phyloP scores from a whole-genome alignment of 2,329 filamentous ascomycete species.

The Kalaharituber pfeilii region DNA sequence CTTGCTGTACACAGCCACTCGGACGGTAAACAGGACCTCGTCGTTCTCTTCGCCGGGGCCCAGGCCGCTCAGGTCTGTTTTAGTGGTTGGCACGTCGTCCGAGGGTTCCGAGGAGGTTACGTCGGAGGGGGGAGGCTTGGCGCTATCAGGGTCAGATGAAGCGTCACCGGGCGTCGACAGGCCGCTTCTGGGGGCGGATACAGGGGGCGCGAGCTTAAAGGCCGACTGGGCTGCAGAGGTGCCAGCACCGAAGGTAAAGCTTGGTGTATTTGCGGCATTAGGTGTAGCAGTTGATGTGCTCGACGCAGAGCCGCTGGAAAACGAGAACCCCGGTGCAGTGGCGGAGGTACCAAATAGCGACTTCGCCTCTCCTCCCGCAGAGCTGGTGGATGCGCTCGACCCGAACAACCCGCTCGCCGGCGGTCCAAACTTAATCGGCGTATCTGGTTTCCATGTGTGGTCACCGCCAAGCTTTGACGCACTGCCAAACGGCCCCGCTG shows the following conservation, averaged over 20 bases:
- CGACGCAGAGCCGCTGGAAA: neutral
- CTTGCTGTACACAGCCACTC: slow-evolving; percentile 20
- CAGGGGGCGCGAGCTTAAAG: neutral
- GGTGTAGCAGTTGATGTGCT: neutral
- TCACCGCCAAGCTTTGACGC: slow-evolving; percentile 8
- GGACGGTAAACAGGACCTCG: slow-evolving; percentile 18
- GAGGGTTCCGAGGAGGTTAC: slow-evolving; percentile 15
- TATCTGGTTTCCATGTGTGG: slow-evolving; percentile 20
- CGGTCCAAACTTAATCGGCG: slow-evolving; percentile 16
- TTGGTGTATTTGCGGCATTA: neutral
- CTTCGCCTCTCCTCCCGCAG: slow-evolving; percentile 2
- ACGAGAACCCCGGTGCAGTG: slow-evolving; percentile 6
- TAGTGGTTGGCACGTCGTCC: slow-evolving; percentile 10
- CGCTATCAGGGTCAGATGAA: slow-evolving; percentile 13
- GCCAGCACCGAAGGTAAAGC: neutral
- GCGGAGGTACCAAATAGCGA: slow-evolving; percentile 3
- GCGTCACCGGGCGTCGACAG: slow-evolving; percentile 13
- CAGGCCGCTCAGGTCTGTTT: slow-evolving; percentile 16
- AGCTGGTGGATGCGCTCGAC: neutral
- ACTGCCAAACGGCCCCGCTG: slow-evolving; percentile 2
- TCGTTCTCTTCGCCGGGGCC: slow-evolving; percentile 23
- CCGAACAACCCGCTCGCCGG: slow-evolving; percentile 3
- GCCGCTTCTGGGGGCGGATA: no score
- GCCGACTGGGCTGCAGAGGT: neutral
- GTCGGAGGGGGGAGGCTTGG: neutral